A percentile compares a stretch with the other conserved stretches of the same genome.
Evolutionary conservation across 2,329 filamentous ascomycete species (phyloP).

Genomic region (Trichophaea hybrida): DNA sequence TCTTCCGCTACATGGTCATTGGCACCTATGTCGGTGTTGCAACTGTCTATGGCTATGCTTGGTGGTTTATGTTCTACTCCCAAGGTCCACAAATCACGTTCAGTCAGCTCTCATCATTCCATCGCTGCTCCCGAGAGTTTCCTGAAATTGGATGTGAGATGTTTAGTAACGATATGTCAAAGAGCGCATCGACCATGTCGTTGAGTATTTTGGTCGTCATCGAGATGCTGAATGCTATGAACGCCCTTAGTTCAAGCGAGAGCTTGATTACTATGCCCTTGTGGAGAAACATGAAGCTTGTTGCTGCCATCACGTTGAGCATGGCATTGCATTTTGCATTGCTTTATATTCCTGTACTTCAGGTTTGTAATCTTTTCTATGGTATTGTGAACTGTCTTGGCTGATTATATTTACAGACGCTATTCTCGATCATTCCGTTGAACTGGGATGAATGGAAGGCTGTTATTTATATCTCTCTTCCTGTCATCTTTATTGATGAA

Average conservation of each 20-base stretch:
- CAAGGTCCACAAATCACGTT: slow-evolving; percentile 84
- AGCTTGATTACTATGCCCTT: slow-evolving; percentile 82
- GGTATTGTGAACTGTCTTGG: neutral
- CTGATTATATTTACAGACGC: slow-evolving; percentile 29
- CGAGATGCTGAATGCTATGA: slow-evolving; percentile 99
- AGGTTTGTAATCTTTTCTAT: slow-evolving; percentile 32
- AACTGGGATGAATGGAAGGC: slow-evolving; percentile 84
- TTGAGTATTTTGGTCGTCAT: slow-evolving; percentile 89
- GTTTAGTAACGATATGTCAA: slow-evolving; percentile 73
- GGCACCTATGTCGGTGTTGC: slow-evolving; percentile 88
- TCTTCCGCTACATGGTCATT: slow-evolving; percentile 94
- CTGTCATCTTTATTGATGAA: slow-evolving; percentile 85
- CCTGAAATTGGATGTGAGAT: slow-evolving; percentile 83
- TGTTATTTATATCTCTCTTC: slow-evolving; percentile 72
- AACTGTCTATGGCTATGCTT: slow-evolving; percentile 94
- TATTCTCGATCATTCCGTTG: slow-evolving; percentile 85
- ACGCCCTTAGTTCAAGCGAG: slow-evolving; percentile 88
- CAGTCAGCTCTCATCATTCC: slow-evolving; percentile 81
- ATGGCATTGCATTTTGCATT: slow-evolving; percentile 93
- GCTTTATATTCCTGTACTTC: slow-evolving; percentile 79
- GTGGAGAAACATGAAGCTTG: slow-evolving; percentile 98
- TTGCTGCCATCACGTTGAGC: slow-evolving; percentile 81
- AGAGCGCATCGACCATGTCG: slow-evolving; percentile 82
- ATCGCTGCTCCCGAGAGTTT: slow-evolving; percentile 75
- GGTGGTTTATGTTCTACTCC: slow-evolving; percentile 98